These are phyloP conservation scores for Solanum peruvianum DNA, from an alignment of 257 asterid species.

Conservation along the genomic window DNA sequence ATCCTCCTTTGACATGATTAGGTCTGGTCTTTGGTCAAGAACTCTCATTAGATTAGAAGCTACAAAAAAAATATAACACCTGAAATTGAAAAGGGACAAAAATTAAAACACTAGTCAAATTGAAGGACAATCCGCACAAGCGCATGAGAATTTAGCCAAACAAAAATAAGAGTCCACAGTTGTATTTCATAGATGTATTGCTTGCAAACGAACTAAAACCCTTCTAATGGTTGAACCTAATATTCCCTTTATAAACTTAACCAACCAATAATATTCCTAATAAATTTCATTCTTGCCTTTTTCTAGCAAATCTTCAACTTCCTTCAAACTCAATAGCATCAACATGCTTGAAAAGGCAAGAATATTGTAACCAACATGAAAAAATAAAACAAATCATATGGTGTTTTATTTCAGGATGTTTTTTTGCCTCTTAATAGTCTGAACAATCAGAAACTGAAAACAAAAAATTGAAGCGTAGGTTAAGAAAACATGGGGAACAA, in stretches of 20 bases:
- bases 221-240: background rate
- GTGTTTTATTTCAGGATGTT: constrained; percentile 35
- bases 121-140: background rate
- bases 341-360: background rate
- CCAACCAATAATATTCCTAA: constrained; percentile 14
- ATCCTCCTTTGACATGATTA: background rate
- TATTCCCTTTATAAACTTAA: background rate
- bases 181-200: too few relatives aligned
- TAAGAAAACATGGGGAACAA: too few relatives aligned
- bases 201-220: background rate
- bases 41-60: background rate
- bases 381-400: too few relatives aligned
- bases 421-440: constrained; percentile 14
- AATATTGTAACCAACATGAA: background rate
- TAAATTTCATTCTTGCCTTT: constrained; percentile 9
- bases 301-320: background rate
- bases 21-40: background rate
- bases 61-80: background rate
- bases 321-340: background rate
- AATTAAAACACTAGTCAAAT: background rate
- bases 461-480: constrained; percentile 10
- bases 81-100: background rate
- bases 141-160: background rate
- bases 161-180: background rate
- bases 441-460: background rate